These are phyloP conservation scores for Plasmodium billcollinsi DNA, from an alignment of 169 alveolate species.

Conservation along the genomic window DNA sequence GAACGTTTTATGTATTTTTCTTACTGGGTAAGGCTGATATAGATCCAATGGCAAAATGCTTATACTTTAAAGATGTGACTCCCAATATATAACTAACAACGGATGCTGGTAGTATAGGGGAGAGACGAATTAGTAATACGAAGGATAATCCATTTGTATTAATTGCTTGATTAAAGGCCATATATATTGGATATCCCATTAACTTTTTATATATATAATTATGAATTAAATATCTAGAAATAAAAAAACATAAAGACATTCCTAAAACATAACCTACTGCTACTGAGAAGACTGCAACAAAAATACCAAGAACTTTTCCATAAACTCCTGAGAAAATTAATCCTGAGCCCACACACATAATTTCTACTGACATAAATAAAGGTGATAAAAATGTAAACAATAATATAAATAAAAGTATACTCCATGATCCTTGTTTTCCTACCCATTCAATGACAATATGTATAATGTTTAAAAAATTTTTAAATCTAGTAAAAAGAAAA, in stretches of 20 bases:
- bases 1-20: background rate
- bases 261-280: slow-evolving; percentile 61
- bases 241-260: slow-evolving; percentile 73
- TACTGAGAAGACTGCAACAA: slow-evolving; percentile 73
- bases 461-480: slow-evolving; percentile 32
- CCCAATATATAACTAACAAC: slow-evolving; percentile 73
- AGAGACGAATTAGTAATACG: slow-evolving; percentile 73
- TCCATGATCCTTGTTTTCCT: slow-evolving; percentile 76
- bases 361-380: slow-evolving; percentile 74
- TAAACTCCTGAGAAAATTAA: slow-evolving; percentile 76
- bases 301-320: slow-evolving; percentile 50
- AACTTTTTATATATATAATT: slow-evolving; percentile 72
- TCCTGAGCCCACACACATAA: slow-evolving; percentile 77
- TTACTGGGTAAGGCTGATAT: slow-evolving; percentile 74
- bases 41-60: slow-evolving; percentile 71
- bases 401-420: slow-evolving; percentile 55
- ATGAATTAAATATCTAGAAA: slow-evolving; percentile 74
- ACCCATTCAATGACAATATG: slow-evolving; percentile 68
- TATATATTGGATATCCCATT: slow-evolving; percentile 67
- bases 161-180: slow-evolving; percentile 77
- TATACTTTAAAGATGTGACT: slow-evolving; percentile 68
- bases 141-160: slow-evolving; percentile 73
- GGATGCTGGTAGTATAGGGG: slow-evolving; percentile 76
- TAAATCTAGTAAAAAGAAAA: slow-evolving; percentile 40
- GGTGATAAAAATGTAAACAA: slow-evolving; percentile 60